A percentile compares a stretch with the other conserved stretches of the same genome.
Evolutionary conservation across 169 alveolate genomes (phyloP).

Genomic region (Babesia bovis): DNA sequence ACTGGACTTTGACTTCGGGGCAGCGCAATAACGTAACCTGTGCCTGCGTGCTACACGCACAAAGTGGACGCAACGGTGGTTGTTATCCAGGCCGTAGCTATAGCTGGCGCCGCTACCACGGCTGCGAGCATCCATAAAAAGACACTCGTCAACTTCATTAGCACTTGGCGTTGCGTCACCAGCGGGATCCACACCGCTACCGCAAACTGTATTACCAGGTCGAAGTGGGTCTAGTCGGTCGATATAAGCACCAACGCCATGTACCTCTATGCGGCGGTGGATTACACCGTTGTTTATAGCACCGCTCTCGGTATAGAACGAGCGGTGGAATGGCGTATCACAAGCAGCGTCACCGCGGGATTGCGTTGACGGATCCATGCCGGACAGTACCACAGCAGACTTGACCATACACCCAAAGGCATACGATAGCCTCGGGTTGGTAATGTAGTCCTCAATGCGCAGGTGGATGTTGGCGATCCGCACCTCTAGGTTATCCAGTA

Average conservation of each 20-base stretch:
- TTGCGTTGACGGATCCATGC: neutral
- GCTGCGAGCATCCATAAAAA: slow-evolving; percentile 27
- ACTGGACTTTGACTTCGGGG: neutral
- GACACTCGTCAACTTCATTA: neutral
- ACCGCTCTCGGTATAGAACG: slow-evolving; percentile 44
- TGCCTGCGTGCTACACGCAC: neutral
- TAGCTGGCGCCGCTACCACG: neutral
- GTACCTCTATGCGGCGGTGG: slow-evolving; percentile 48
- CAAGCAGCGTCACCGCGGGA: neutral
- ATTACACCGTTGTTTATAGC: slow-evolving; percentile 19
- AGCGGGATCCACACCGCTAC: neutral
- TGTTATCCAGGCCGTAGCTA: neutral
- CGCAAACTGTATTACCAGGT: slow-evolving; percentile 3
- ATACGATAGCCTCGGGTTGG: slow-evolving; percentile 56
- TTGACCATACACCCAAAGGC: slow-evolving; percentile 56
- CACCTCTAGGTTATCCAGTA: slow-evolving; percentile 64
- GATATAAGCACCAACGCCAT: slow-evolving; percentile 55
- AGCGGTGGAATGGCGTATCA: slow-evolving; percentile 41
- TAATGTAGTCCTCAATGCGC: slow-evolving; percentile 68
- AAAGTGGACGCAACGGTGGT: neutral
- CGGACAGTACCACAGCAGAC: slow-evolving; percentile 40
- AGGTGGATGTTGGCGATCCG: slow-evolving; percentile 61
- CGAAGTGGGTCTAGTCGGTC: slow-evolving; percentile 61
- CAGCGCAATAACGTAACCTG: slow-evolving; percentile 9
- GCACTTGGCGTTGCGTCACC: neutral